Base-by-base conservation (phyloP, 352 stramenopile species). In the Phytophthora pinifolia region DNA sequence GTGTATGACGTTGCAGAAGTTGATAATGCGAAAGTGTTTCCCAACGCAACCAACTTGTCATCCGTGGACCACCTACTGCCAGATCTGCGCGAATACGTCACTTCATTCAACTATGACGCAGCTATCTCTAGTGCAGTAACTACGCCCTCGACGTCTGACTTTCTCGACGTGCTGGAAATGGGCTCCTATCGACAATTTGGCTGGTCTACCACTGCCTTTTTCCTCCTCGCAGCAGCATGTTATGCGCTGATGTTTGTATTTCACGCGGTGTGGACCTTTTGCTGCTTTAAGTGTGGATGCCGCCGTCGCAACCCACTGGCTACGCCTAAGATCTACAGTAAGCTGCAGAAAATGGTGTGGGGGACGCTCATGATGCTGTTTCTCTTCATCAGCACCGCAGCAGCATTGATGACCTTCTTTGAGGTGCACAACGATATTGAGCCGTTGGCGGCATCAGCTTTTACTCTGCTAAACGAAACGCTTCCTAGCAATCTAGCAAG, bases 1-100 rank as follows among this genome's bases (percentile, higher is more conserved):
- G 78, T 87, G 13, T 91, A 89, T 25, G 78, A 86, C 3, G 46
- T 79, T n/a, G 78, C 80, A 27, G 41, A 35, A 7, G 33, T 46
- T 15, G 82, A 74, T 45, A 89, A 89, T 42, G 55, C 54, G 6
- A 51, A 63, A 1, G 2, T 73, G 10, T 86, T 83, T 27, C 76
- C 80, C 4, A 56, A 51, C 4, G n/a, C 22, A 1, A 69, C 54
- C 5, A 75, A 83, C 20, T 31, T 88, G 8, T 71, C 51, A 1
- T 38, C 53, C 1, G 58, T 79, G 2, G 27, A 61, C 10, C 51
- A 59, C 3, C 7, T 83, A 14, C 45, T 87, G 12, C 80, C 80
- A 6, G 74, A 91, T 51, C 27, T 88, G 2, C 74, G 80, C 3
- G 38, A 58, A 1, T 69, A 80, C 45, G 42, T 88, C 0, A 29